These are phyloP conservation scores for Didymella glomerata DNA, from an alignment of 2,329 filamentous ascomycete species.

Conservation along the genomic window DNA sequence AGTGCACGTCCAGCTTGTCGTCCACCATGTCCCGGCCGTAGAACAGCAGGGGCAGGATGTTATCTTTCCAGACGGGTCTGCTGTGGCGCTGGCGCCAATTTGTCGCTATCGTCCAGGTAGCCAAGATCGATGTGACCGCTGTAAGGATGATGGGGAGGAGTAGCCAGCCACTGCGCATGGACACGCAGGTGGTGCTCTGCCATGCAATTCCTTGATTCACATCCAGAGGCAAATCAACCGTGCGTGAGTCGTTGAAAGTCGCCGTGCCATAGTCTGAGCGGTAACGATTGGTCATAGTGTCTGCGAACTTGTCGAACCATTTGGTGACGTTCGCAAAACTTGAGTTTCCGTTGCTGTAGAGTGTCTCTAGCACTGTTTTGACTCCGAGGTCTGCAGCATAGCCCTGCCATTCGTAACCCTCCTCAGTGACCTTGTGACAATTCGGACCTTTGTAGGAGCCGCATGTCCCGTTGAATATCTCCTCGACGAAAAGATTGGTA, in stretches of 20 bases:
- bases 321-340: neutral
- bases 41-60: neutral
- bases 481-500: neutral
- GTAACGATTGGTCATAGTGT: neutral
- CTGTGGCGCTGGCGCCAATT: neutral
- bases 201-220: neutral
- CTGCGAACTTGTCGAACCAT: neutral
- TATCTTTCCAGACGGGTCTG: constrained; percentile 12
- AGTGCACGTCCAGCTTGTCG: neutral
- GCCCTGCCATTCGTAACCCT: neutral
- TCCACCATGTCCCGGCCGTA: neutral
- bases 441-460: neutral
- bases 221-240: neutral
- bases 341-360: neutral
- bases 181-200: neutral
- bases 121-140: neutral
- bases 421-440: neutral
- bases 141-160: neutral
- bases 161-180: neutral
- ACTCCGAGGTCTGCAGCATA: neutral
- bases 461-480: neutral
- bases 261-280: neutral
- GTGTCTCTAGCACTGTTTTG: neutral
- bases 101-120: neutral
- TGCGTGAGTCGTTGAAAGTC: neutral